These are phyloP conservation scores for Skeletonema costatum DNA, from an alignment of 108 stramenopile species.

Conservation along the genomic window DNA sequence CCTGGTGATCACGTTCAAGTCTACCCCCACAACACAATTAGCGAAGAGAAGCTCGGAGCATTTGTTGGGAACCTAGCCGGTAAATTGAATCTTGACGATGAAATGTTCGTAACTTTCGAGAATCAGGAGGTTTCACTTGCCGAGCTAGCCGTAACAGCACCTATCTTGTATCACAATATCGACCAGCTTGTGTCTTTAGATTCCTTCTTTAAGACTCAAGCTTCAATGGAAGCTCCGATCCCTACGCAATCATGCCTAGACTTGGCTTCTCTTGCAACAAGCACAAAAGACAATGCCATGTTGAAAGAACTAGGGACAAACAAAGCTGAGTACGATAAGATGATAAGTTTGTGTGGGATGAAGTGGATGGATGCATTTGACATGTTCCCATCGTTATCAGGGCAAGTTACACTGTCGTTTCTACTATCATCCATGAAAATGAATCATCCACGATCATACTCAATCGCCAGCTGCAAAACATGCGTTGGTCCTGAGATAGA, in stretches of 20 bases:
- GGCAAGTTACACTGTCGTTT: conserved; percentile 3
- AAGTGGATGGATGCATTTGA: neutral
- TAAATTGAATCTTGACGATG: conserved; percentile 2
- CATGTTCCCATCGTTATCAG: neutral
- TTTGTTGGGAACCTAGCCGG: conserved; percentile 1
- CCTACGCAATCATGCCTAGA: neutral
- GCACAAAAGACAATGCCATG: neutral
- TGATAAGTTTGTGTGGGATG: neutral
- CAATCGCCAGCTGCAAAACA: conserved; percentile 7
- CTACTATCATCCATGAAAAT: neutral
- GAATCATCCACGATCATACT: conserved; percentile 20
- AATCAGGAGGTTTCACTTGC: neutral
- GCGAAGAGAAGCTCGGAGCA: neutral
- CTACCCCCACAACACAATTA: conserved; percentile 5
- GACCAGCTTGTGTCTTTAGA: conserved; percentile 1
- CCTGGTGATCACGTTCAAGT: conserved; percentile 18
- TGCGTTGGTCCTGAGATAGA: conserved; percentile 9
- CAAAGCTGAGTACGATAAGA: neutral
- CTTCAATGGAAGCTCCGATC: neutral
- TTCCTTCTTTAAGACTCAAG: neutral
- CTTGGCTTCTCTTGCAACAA: neutral
- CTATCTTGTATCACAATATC: neutral
- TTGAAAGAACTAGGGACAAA: neutral
- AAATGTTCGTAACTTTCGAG: conserved; percentile 8
- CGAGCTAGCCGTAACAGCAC: conserved; percentile 4